Conservation (phyloP, 2,329 filamentous ascomycete species). For the Colletotrichum navitas region DNA sequence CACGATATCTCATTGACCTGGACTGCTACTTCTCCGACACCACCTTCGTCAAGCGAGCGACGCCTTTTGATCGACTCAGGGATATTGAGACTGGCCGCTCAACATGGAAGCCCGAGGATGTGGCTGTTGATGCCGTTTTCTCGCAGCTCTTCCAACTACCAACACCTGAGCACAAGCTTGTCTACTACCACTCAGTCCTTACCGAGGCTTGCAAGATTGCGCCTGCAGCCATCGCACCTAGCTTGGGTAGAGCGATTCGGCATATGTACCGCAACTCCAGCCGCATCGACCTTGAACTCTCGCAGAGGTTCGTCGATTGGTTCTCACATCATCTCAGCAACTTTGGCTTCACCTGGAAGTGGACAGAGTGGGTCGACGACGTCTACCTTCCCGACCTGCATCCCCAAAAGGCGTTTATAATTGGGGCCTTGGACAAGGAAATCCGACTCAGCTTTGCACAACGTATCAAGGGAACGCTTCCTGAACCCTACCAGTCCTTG, state of each 20-base stretch:
- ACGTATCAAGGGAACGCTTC: constrained; percentile 93
- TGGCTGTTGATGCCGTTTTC: constrained; percentile 97
- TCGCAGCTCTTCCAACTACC: constrained; percentile 93
- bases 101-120: constrained; percentile 98
- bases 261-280: constrained; percentile 88
- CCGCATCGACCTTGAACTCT: constrained; percentile 87
- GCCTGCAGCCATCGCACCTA: constrained; percentile 95
- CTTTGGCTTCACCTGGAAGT: constrained; percentile 99
- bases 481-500: constrained; percentile 82
- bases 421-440: constrained; percentile 93
- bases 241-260: constrained; percentile 90
- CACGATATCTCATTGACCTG: constrained; percentile 91
- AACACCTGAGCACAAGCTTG: constrained; percentile 88
- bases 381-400: constrained; percentile 81
- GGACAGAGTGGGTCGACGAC: constrained; percentile 96
- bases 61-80: constrained; percentile 88
- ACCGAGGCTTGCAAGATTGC: constrained; percentile 97
- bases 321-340: constrained; percentile 98
- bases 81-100: constrained; percentile 74
- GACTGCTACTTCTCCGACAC: constrained; percentile 93
- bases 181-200: constrained; percentile 96
- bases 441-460: constrained; percentile 96
- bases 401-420: constrained; percentile 93
- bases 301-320: constrained; percentile 94
- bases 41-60: constrained; percentile 94